These are phyloP conservation scores for Viola odorata DNA, from an alignment of 345 rosid genomes.

Conservation along the genomic window DNA sequence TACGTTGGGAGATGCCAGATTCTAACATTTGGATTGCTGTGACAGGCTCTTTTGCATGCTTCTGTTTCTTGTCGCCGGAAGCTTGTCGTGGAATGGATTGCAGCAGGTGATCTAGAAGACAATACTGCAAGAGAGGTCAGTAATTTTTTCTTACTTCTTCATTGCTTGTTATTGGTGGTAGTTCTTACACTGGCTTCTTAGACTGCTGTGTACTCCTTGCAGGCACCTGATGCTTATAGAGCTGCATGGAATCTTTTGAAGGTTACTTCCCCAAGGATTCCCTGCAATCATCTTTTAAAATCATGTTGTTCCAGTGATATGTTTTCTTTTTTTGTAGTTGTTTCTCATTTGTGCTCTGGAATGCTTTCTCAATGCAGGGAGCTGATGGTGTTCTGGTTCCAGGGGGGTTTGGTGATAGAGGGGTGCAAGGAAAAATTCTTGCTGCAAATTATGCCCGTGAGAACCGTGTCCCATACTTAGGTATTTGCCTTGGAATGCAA, in stretches of 20 bases:
- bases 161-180: background rate
- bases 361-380: constrained; percentile 37
- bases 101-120: constrained; percentile 97
- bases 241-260: constrained; percentile 85
- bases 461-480: constrained; percentile 80
- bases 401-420: constrained; percentile 99
- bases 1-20: background rate
- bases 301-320: background rate
- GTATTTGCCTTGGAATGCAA: constrained; percentile 99
- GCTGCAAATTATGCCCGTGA: constrained; percentile 95
- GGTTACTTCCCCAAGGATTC: constrained; percentile 30
- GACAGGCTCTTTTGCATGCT: constrained; percentile 94
- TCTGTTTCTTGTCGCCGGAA: constrained; percentile 83
- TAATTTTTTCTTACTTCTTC: constrained; percentile 12
- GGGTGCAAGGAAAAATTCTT: constrained; percentile 89
- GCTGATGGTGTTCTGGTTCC: constrained; percentile 91
- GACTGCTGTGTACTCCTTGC: constrained; percentile 18
- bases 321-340: background rate
- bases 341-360: constrained; percentile 7
- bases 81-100: constrained; percentile 86
- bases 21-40: constrained; percentile 16
- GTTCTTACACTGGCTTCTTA: constrained; percentile 10
- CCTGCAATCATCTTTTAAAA: constrained; percentile 6
- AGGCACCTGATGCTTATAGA: constrained; percentile 80
- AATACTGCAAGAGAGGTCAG: constrained; percentile 58